Conservation (phyloP, 441 rosid genomes). For the Euphorbia schlechtendalii region DNA sequence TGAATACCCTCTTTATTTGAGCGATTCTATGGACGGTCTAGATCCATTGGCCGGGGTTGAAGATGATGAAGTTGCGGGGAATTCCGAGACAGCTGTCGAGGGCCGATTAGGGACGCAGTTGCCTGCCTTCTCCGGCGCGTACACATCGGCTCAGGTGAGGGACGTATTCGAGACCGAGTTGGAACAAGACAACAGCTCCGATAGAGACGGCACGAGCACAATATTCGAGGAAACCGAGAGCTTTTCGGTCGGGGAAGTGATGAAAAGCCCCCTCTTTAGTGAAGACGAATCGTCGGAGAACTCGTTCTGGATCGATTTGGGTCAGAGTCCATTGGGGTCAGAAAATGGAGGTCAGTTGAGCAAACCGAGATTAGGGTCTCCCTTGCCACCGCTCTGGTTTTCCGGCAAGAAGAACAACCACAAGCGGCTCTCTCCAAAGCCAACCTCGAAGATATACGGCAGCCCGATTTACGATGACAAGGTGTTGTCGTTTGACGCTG, state of each 20-base stretch:
- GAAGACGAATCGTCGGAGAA: slow-evolving; percentile 94
- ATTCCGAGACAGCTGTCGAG: slow-evolving; percentile 50
- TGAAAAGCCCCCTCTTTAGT: slow-evolving; percentile 92
- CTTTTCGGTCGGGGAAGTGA: slow-evolving; percentile 82
- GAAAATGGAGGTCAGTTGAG: slow-evolving; percentile 45
- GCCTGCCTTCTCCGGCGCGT: slow-evolving; percentile 98
- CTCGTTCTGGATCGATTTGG: slow-evolving; percentile 92
- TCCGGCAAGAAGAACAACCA: slow-evolving; percentile 52
- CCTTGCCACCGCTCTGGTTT: slow-evolving; percentile 74
- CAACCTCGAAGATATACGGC: slow-evolving; percentile 54
- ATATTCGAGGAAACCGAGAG: slow-evolving; percentile 89
- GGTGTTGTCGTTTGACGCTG: slow-evolving; percentile 88
- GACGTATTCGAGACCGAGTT: slow-evolving; percentile 88
- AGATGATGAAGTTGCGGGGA: slow-evolving; percentile 43
- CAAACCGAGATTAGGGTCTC: slow-evolving; percentile 57
- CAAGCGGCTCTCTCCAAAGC: slow-evolving; percentile 57
- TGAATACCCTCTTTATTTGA: slow-evolving; percentile 74
- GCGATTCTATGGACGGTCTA: slow-evolving; percentile 82
- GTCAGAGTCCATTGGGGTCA: slow-evolving; percentile 86
- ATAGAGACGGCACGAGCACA: slow-evolving; percentile 83
- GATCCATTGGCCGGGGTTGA: slow-evolving; percentile 52
- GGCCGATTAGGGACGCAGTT: slow-evolving; percentile 50
- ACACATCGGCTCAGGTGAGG: slow-evolving; percentile 76
- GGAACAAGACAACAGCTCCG: slow-evolving; percentile 70
- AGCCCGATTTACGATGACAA: slow-evolving; percentile 69